Conservation (phyloP, 2,329 filamentous ascomycete species). For the Neurospora sp. region DNA sequence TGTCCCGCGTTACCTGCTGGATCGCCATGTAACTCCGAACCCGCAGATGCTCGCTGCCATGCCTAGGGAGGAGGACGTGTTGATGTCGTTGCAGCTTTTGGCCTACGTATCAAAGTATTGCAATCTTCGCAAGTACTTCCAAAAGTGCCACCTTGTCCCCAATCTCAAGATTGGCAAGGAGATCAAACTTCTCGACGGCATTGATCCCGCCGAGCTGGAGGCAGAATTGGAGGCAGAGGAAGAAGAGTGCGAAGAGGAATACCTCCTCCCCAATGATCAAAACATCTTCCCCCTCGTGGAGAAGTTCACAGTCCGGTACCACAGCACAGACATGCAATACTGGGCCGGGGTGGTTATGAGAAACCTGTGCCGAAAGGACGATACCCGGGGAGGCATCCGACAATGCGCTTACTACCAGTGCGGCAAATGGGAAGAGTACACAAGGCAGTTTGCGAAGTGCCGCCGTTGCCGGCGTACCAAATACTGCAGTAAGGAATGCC, state of each 20-base stretch:
- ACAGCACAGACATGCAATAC: constrained; percentile 97
- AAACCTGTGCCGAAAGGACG: constrained; percentile 96
- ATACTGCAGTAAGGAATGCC: constrained; percentile 99
- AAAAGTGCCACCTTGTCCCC: constrained; percentile 87
- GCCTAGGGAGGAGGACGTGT: constrained; percentile 92
- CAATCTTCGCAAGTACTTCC: constrained; percentile 90
- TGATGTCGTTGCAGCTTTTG: constrained; percentile 94
- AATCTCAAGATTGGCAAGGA: constrained; percentile 84
- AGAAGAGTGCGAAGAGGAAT: constrained; percentile 73
- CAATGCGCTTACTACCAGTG: constrained; percentile 98
- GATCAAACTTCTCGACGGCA: constrained; percentile 67
- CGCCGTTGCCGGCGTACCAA: constrained; percentile 92
- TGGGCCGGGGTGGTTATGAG: constrained; percentile 99
- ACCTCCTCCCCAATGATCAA: constrained; percentile 84
- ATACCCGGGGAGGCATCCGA: constrained; percentile 83
- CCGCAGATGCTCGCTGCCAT: constrained; percentile 77
- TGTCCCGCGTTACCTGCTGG: constrained; percentile 70
- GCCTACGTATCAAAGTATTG: constrained; percentile 99
- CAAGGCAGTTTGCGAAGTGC: constrained; percentile 95
- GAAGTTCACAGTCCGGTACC: constrained; percentile 93
- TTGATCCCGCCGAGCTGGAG: constrained; percentile 31
- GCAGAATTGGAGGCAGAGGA: constrained; percentile 34
- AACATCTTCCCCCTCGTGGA: constrained; percentile 98
- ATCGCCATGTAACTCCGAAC: constrained; percentile 59
- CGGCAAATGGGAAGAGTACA: constrained; percentile 96